Evolutionary conservation across 805 yeast genomes (phyloP), one percentile per base, ranked within the genome.

Genomic region (Saccharomycopsis sp.): DNA sequence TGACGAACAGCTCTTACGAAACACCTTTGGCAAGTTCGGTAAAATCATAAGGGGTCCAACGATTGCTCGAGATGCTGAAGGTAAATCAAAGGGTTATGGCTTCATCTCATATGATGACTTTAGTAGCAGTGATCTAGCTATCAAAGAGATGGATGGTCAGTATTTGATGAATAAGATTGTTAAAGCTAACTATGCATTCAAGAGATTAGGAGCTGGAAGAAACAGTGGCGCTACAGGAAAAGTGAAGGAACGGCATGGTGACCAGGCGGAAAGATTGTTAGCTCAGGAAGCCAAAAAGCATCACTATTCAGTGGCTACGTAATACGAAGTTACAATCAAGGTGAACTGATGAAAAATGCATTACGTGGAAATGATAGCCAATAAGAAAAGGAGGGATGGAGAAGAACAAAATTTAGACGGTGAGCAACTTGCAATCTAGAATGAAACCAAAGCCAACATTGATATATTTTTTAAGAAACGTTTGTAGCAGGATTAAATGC

Each of bases 21-120:
- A 77, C 2, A 80, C 89, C 1, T 85, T 91, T 65, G 71, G 79
- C 2, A 78, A 78, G 57, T 89, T 92, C 70, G 98, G 97, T 0
- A 71, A 73, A 0, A 68, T 89, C 15, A 69, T 76, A 2, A 72
- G 72, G 46, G 72, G 76, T 0, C 86, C 89, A 1, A 68, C 70
- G 44, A 72, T 88, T 1, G 72, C 73, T 20, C 68, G 85, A 24
- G 84, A 81, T 58, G 70, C 64, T 0, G 65, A 72, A 12, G 81
- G 83, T 0, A 73, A 68, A 20, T 78, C 84, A 1, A 80, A 77
- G 63, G 87, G 90, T 2, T 80, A 76, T 66, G 97, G 87, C 0
- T 84, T 85, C 64, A 69, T 91, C 1, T 78, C 81, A 47, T 90
- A 74, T 67, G 83, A 77, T 48, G 79, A 76, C 56, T 89, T 87